Percentiles rank a stretch among this genome's conserved stretches.
Evolutionary conservation across 257 asterid genomes (phyloP).

Genomic region (Nemophila menziesii): DNA sequence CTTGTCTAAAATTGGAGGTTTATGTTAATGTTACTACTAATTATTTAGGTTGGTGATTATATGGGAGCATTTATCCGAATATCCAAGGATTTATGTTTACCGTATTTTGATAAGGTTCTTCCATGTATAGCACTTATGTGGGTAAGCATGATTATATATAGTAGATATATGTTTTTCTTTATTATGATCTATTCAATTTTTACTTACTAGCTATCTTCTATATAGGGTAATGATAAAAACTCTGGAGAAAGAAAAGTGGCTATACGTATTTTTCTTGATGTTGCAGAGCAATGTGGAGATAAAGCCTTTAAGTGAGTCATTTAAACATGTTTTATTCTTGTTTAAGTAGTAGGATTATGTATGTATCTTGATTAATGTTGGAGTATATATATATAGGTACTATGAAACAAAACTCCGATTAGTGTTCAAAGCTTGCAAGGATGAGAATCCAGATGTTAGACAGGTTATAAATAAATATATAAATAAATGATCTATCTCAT

Average conservation of each 20-base stretch:
- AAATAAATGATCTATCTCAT: too few species aligned
- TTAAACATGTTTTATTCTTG: neutral
- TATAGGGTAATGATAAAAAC: too few species aligned
- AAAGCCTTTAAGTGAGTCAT: slow-evolving; percentile 58
- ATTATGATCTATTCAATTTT: neutral
- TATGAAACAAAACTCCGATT: slow-evolving; percentile 83
- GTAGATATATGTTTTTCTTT: neutral
- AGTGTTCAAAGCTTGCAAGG: slow-evolving; percentile 92
- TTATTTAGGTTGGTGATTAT: slow-evolving; percentile 67
- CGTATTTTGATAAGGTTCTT: slow-evolving; percentile 77
- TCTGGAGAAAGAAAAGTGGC: neutral
- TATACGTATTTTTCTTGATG: slow-evolving; percentile 73
- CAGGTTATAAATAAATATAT: slow-evolving; percentile 99
- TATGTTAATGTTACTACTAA: neutral
- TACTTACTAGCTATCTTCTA: too few species aligned
- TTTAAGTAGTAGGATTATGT: too few species aligned
- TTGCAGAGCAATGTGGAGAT: slow-evolving; percentile 89
- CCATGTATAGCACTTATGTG: slow-evolving; percentile 91
- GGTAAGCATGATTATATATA: slow-evolving; percentile 36
- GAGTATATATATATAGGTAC: slow-evolving; percentile 40
- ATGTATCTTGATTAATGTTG: too few species aligned
- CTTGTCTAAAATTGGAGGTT: too few species aligned
- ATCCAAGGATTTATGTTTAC: slow-evolving; percentile 74
- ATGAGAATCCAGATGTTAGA: slow-evolving; percentile 77
- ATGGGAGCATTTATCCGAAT: slow-evolving; percentile 81